Evolutionary conservation across 1,139 yeast genomes (phyloP).

Genomic region (Protomyces macrosporus): DNA sequence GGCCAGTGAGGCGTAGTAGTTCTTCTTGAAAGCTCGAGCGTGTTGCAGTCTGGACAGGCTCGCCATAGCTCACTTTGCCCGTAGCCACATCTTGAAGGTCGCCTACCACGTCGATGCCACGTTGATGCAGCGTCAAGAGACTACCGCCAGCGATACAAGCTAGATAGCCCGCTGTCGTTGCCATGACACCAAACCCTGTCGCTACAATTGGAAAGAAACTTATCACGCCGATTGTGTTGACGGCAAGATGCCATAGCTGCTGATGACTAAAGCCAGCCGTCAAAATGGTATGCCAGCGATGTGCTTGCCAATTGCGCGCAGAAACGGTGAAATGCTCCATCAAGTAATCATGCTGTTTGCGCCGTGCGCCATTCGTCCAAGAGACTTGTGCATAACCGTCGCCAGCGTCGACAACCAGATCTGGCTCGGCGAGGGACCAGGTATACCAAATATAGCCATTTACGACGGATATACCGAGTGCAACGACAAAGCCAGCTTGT

Average conservation of each 20-base stretch:
- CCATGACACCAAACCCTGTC: conserved; percentile 1
- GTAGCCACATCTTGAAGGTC: neutral
- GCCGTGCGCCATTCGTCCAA: neutral
- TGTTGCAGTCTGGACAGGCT: neutral
- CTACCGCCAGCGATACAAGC: conserved; percentile 18
- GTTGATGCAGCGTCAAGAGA: neutral
- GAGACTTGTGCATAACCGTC: neutral
- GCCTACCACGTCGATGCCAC: neutral
- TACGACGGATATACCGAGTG: conserved; percentile 14
- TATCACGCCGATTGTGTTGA: conserved; percentile 17
- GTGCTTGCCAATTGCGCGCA: conserved; percentile 1
- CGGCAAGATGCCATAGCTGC: conserved; percentile 14
- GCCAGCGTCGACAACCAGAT: neutral
- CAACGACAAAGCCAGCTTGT: conserved; percentile 2
- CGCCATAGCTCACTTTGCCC: neutral
- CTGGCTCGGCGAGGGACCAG: conserved; percentile 9
- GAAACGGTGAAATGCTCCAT: conserved; percentile 12
- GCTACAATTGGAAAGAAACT: conserved; percentile 13
- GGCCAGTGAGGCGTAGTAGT: neutral
- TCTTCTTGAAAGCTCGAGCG: neutral
- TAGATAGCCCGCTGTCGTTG: neutral
- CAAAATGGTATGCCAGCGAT: conserved; percentile 15
- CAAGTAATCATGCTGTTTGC: neutral
- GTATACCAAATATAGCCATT: conserved; percentile 19
- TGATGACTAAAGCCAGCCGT: conserved; percentile 15